A percentile compares a stretch with the other conserved stretches of the same genome.
These are phyloP conservation scores for Apiotrichum gamsii DNA, from an alignment of 1,284 basidiomycete genomes.

Conservation along the genomic window DNA sequence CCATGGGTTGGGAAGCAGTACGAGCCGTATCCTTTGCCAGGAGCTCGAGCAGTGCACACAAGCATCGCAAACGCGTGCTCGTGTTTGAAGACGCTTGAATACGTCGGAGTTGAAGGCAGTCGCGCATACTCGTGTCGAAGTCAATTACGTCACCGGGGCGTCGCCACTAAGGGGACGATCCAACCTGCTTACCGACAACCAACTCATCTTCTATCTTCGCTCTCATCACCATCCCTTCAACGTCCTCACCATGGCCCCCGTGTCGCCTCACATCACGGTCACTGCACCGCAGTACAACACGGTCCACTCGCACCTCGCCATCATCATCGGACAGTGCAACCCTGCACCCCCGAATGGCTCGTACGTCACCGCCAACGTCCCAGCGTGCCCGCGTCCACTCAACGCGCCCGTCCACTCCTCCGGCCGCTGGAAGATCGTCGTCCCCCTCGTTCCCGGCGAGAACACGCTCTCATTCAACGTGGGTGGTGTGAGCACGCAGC, in stretches of 20 bases:
- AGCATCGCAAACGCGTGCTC: too few species aligned
- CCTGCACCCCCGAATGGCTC: conserved; percentile 1
- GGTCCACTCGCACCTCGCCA: conserved; percentile 7
- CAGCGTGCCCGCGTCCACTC: background rate
- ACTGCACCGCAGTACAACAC: background rate
- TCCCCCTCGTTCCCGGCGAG: conserved; percentile 2
- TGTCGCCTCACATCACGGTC: background rate
- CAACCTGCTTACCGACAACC: too few species aligned
- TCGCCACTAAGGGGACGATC: too few species aligned
- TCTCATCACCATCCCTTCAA: too few species aligned
- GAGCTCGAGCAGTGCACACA: too few species aligned
- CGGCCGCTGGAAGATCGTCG: conserved; percentile 8
- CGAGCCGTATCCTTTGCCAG: too few species aligned
- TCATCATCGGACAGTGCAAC: conserved; percentile 7
- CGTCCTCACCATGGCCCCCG: background rate
- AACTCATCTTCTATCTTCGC: too few species aligned
- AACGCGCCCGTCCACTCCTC: conserved; percentile 5
- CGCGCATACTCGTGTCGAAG: too few species aligned
- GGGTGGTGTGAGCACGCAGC: background rate
- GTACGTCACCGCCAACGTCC: background rate
- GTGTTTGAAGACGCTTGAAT: too few species aligned
- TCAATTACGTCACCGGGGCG: too few species aligned
- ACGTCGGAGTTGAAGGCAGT: too few species aligned
- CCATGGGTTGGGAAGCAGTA: too few species aligned
- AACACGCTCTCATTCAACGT: background rate